phyloP scores from a whole-genome alignment of 2,329 filamentous ascomycete species.

The Cladosporium phlei region DNA sequence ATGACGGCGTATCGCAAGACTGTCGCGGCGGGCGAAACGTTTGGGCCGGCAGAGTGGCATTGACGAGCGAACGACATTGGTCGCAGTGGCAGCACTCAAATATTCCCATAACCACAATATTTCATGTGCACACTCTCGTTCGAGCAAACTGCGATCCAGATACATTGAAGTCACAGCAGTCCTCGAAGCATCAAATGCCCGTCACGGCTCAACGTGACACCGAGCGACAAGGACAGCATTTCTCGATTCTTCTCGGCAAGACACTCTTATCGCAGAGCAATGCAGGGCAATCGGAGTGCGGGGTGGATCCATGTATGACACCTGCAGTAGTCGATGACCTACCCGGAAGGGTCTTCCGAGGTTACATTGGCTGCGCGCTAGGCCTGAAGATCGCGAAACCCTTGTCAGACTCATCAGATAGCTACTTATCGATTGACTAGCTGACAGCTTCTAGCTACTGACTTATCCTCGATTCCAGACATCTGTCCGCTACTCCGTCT shows the following conservation, averaged over 20 bases:
- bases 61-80: conserved; percentile 1
- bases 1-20: conserved; percentile 30
- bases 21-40: conserved; percentile 59
- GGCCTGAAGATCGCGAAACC: neutral
- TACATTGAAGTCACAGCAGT: too few species aligned
- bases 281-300: neutral
- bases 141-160: too few species aligned
- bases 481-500: neutral
- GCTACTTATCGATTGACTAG: neutral
- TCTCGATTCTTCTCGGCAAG: neutral
- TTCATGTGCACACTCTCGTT: too few species aligned
- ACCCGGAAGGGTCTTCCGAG: neutral
- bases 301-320: neutral
- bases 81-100: too few species aligned
- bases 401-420: too few species aligned
- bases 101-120: too few species aligned
- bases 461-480: neutral
- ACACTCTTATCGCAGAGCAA: neutral
- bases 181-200: too few species aligned
- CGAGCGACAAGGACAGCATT: too few species aligned
- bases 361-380: conserved; percentile 4
- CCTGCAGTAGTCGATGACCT: neutral
- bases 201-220: too few species aligned
- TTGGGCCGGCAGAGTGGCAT: conserved; percentile 51
- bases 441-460: neutral